These are phyloP conservation scores for Tetrapisispora namnaoensis DNA, from an alignment of 805 yeast species.

Conservation along the genomic window DNA sequence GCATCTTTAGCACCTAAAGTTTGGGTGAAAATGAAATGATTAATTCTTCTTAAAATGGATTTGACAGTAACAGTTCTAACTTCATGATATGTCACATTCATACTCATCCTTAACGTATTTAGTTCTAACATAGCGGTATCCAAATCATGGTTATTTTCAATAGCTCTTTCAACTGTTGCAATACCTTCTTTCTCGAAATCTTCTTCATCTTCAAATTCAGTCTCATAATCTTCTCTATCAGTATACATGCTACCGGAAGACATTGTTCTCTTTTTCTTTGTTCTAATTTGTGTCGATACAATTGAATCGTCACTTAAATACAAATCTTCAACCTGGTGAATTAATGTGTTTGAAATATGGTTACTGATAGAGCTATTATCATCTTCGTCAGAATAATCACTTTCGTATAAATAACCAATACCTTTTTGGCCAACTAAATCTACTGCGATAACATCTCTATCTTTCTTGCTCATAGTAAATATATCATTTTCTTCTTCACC, in stretches of 20 bases:
- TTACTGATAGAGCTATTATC: slow-evolving; percentile 19
- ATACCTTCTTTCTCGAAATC: slow-evolving; percentile 84
- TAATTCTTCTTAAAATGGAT: slow-evolving; percentile 61
- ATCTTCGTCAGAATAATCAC: slow-evolving; percentile 29
- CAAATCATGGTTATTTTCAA: slow-evolving; percentile 83
- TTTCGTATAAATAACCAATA: slow-evolving; percentile 31
- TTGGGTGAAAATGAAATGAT: slow-evolving; percentile 66
- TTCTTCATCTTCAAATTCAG: slow-evolving; percentile 45
- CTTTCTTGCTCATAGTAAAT: slow-evolving; percentile 1
- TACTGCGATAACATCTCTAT: slow-evolving; percentile 11
- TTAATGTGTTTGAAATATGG: slow-evolving; percentile 27
- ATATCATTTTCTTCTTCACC: slow-evolving; percentile 12
- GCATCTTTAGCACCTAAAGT: slow-evolving; percentile 74
- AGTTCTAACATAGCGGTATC: slow-evolving; percentile 90
- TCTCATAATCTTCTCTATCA: slow-evolving; percentile 34
- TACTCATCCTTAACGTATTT: slow-evolving; percentile 92
- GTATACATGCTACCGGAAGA: slow-evolving; percentile 36
- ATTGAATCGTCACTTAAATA: slow-evolving; percentile 52
- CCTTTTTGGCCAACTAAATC: slow-evolving; percentile 31
- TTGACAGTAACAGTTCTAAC: slow-evolving; percentile 73
- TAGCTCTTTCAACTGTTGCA: slow-evolving; percentile 85
- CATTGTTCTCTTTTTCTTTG: slow-evolving; percentile 37
- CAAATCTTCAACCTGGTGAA: slow-evolving; percentile 39
- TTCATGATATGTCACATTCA: slow-evolving; percentile 91
- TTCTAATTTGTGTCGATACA: slow-evolving; percentile 38